phyloP scores from a whole-genome alignment of 441 rosid genomes.

The Dalechampia spathulata region DNA sequence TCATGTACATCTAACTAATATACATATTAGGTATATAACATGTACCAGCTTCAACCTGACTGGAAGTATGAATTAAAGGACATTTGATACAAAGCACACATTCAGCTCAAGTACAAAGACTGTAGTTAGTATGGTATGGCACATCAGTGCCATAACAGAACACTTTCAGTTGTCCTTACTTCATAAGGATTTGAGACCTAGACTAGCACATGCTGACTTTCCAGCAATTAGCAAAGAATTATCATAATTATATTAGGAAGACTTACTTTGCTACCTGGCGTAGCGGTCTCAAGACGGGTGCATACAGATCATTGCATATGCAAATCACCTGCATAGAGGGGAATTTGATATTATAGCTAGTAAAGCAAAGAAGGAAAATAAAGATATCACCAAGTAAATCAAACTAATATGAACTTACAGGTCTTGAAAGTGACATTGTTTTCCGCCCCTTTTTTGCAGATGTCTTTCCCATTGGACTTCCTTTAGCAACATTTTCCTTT shows the following conservation, averaged over 20 bases:
- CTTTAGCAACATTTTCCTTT: slow-evolving; percentile 50
- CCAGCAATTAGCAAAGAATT: slow-evolving; percentile 6
- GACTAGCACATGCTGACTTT: background rate
- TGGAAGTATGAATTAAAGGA: background rate
- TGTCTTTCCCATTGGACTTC: slow-evolving; percentile 39
- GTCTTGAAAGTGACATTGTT: slow-evolving; percentile 65
- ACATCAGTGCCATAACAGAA: background rate
- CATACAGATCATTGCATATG: slow-evolving; percentile 95
- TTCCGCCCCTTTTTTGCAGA: slow-evolving; percentile 56
- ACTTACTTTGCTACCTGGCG: slow-evolving; percentile 97
- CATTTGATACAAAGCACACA: background rate
- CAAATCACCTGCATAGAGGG: slow-evolving; percentile 59
- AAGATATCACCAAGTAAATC: slow-evolving; percentile 7
- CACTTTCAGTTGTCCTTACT: background rate
- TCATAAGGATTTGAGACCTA: background rate
- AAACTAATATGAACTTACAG: slow-evolving; percentile 43
- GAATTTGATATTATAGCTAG: no score
- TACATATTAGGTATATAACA: no score
- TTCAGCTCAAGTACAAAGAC: background rate
- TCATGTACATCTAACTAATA: no score
- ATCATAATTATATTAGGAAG: slow-evolving; percentile 2
- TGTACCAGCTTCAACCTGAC: background rate
- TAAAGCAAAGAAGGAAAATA: background rate
- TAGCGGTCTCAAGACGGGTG: slow-evolving; percentile 84
- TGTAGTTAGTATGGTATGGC: background rate